Percentiles rank a stretch among this genome's conserved stretches.
These are phyloP conservation scores for Leucocoprinus leucothites DNA, from an alignment of 768 basidiomycete genomes.

Conservation along the genomic window DNA sequence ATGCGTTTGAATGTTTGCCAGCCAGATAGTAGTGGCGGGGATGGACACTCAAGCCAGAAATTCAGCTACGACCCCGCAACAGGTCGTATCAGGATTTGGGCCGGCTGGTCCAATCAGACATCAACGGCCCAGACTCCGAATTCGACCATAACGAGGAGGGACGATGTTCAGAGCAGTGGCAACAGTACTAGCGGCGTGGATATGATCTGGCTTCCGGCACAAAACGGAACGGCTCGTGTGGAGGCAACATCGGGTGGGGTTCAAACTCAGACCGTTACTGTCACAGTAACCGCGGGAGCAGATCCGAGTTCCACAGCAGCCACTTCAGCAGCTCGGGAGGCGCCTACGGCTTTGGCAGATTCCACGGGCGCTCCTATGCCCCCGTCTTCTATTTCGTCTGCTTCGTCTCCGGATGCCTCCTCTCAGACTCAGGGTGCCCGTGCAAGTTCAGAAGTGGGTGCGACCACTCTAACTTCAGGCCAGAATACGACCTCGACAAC, in stretches of 20 bases:
- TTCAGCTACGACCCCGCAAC: neutral
- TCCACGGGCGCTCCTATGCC: too few relatives aligned
- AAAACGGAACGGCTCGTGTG: neutral
- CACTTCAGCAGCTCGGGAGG: neutral
- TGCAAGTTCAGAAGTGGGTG: neutral
- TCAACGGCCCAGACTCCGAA: neutral
- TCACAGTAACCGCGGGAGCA: neutral
- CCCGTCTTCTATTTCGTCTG: neutral
- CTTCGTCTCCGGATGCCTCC: neutral
- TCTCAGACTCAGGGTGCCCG: neutral
- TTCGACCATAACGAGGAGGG: neutral
- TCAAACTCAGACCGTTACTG: slow-evolving; percentile 2
- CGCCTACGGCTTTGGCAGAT: neutral
- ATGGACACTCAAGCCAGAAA: neutral
- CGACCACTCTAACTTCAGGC: neutral
- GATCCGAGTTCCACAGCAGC: neutral
- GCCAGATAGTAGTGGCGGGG: neutral
- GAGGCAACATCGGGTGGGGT: neutral
- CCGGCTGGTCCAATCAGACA: neutral
- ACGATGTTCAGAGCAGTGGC: neutral
- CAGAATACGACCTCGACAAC: neutral
- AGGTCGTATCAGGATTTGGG: neutral
- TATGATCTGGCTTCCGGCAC: neutral
- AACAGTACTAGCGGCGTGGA: neutral
- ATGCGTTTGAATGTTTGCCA: neutral